Conservation (phyloP, 495 filamentous ascomycete species). For the Astrocystis sublimbata region DNA sequence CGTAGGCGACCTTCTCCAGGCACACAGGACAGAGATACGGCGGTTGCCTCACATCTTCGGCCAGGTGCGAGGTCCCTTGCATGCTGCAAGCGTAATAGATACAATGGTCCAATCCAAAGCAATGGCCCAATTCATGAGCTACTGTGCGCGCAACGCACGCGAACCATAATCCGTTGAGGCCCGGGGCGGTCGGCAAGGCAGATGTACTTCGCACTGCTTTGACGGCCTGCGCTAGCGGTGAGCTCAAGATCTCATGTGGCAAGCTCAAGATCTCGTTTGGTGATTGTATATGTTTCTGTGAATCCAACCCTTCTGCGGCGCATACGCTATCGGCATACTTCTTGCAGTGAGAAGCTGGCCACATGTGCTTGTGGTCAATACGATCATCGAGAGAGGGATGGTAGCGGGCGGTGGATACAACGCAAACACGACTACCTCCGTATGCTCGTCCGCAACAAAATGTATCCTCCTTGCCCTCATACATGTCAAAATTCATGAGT, state of each 20-base stretch:
- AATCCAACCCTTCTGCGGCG: conserved; percentile 9
- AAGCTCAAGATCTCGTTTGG: neutral
- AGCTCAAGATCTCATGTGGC: conserved; percentile 7
- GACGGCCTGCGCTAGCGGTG: conserved; percentile 24
- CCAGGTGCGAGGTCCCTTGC: conserved; percentile 61
- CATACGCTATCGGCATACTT: conserved; percentile 45
- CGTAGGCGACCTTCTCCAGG: conserved; percentile 52
- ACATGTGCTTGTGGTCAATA: conserved; percentile 57
- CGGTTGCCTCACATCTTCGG: conserved; percentile 66
- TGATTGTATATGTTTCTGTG: neutral
- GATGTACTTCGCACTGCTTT: conserved; percentile 14
- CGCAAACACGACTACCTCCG: conserved; percentile 59
- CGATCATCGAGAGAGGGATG: conserved; percentile 54
- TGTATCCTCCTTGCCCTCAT: conserved; percentile 65
- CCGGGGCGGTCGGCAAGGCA: conserved; percentile 11
- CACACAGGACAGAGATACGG: conserved; percentile 68
- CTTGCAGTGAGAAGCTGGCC: conserved; percentile 64
- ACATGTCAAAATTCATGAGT: conserved; percentile 63
- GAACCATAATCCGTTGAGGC: conserved; percentile 52
- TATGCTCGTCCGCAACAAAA: conserved; percentile 70
- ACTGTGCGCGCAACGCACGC: conserved; percentile 58
- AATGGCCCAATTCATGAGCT: conserved; percentile 67
- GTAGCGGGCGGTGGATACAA: conserved; percentile 63
- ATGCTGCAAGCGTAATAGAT: conserved; percentile 70
- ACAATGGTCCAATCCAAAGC: conserved; percentile 66